A percentile compares a stretch with the other conserved stretches of the same genome.
These are phyloP conservation scores for Ascochyta fabae DNA, from an alignment of 2,329 filamentous ascomycete species.

Conservation along the genomic window DNA sequence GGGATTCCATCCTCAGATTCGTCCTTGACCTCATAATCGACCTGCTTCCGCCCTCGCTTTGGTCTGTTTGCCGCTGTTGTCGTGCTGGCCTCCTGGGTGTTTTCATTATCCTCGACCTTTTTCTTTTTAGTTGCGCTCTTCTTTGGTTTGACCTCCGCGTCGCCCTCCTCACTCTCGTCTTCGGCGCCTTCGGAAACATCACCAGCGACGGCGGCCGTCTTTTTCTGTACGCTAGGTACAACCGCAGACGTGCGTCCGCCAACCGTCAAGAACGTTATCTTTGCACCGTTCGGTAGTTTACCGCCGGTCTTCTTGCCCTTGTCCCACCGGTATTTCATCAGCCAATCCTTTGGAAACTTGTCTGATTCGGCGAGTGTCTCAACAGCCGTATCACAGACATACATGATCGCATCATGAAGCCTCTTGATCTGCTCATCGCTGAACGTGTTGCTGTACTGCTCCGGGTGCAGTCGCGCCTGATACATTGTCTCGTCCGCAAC, in stretches of 20 bases:
- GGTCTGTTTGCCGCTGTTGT: slow-evolving; percentile 9
- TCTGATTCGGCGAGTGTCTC: slow-evolving; percentile 81
- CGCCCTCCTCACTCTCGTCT: slow-evolving; percentile 28
- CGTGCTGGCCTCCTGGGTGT: slow-evolving; percentile 11
- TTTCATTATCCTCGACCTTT: slow-evolving; percentile 20
- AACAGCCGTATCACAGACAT: slow-evolving; percentile 81
- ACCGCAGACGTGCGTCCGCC: slow-evolving; percentile 91
- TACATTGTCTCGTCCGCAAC: slow-evolving; percentile 95
- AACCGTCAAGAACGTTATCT: slow-evolving; percentile 84
- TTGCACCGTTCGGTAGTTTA: slow-evolving; percentile 80
- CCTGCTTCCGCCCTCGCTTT: slow-evolving; percentile 33
- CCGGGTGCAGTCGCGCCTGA: slow-evolving; percentile 86
- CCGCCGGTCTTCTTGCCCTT: slow-evolving; percentile 79
- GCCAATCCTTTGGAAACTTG: slow-evolving; percentile 81
- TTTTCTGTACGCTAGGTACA: slow-evolving; percentile 85
- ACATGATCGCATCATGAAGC: slow-evolving; percentile 75
- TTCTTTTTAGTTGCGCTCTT: slow-evolving; percentile 45
- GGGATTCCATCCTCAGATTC: slow-evolving; percentile 27
- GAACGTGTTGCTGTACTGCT: slow-evolving; percentile 89
- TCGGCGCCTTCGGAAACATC: slow-evolving; percentile 53
- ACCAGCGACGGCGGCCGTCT: slow-evolving; percentile 67
- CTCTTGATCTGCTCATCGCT: slow-evolving; percentile 71
- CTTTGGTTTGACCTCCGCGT: slow-evolving; percentile 35
- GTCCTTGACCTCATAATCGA: slow-evolving; percentile 24
- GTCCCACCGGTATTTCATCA: slow-evolving; percentile 87